A percentile compares a stretch with the other conserved stretches of the same genome.
Evolutionary conservation across 257 asterid genomes (phyloP).

Genomic region (Nemophila menziesii): DNA sequence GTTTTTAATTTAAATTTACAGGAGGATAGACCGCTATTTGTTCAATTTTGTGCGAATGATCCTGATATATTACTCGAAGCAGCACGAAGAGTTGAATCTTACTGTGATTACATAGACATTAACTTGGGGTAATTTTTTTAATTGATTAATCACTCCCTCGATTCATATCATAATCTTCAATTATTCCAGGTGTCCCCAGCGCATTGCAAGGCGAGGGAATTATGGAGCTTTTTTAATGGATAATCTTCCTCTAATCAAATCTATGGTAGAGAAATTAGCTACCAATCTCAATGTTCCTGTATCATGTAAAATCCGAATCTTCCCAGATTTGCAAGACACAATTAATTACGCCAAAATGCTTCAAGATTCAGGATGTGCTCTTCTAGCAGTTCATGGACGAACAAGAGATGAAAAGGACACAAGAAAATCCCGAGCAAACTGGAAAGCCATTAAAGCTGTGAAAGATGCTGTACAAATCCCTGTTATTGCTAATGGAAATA

Average conservation of each 20-base stretch:
- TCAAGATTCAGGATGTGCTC: constrained; percentile 92
- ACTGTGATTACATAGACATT: constrained; percentile 84
- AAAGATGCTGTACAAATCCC: constrained; percentile 76
- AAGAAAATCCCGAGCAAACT: constrained; percentile 75
- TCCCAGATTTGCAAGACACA: constrained; percentile 65
- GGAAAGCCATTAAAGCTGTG: constrained; percentile 77
- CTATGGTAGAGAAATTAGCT: constrained; percentile 70
- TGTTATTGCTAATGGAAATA: constrained; percentile 90
- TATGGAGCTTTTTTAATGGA: constrained; percentile 99
- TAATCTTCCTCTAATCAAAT: constrained; percentile 74
- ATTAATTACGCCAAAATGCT: constrained; percentile 81
- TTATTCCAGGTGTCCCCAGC: constrained; percentile 72
- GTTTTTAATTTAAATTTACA: constrained; percentile 19
- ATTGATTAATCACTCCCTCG: no score
- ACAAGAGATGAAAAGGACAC: constrained; percentile 92
- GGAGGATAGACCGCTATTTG: constrained; percentile 97
- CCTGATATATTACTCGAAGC: constrained; percentile 77
- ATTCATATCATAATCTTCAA: no score
- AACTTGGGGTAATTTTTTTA: constrained; percentile 95
- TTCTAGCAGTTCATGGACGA: constrained; percentile 91
- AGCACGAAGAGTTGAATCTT: constrained; percentile 73
- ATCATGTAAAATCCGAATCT: constrained; percentile 84
- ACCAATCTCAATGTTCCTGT: constrained; percentile 66
- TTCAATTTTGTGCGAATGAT: constrained; percentile 96
- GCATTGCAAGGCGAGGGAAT: constrained; percentile 79